Evolutionary conservation across 495 filamentous ascomycete species (phyloP), one percentile per base, ranked within the genome.

Genomic region (Penicillium egyptiacum): DNA sequence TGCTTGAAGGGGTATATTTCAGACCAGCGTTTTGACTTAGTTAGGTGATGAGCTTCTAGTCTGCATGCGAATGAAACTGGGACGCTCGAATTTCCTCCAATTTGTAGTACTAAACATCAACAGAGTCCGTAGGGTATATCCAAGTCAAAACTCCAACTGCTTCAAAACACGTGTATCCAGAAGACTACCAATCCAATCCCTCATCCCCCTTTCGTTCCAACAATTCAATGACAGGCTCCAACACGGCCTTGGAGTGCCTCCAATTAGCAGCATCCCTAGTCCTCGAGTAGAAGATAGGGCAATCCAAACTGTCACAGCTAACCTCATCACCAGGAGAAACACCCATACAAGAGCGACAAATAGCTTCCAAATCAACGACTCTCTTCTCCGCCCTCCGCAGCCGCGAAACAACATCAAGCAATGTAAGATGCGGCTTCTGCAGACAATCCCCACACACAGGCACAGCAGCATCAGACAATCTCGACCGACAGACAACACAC

Each of bases 241-340:
- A 69, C 28, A 82, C 72, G 23, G 69, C 71, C 72, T 66, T 85
- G 60, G 86, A 80, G 57, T 78, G 83, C 53, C 75, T 78, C 59
- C 89, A 77, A 69, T 79, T 72, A 11, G 86, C 79, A 54, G 70
- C 68, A 71, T 92, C 87, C 72, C 87, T 88, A 11, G 88, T 83
- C 50, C 95, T 75, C 2, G 88, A 88, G 68, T 97, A 98, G 63
- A 94, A 97, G 3, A 96, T 89, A 0, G 92, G 89, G 68, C 94
- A 98, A 71, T 96, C 94, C 70, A 86, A 81, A 60, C 88, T 96
- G 65, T 96, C 90, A 69, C 94, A 98, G 35, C 69, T 81, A 35
- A 96, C 86, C 30, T 88, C 83, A 43, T 96, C 91, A 5, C 82
- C 75, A 61, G 83, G 87, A 16, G 89, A 71, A 40, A 91, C 66